A percentile compares a stretch with the other conserved stretches of the same genome.
Evolutionary conservation across 768 basidiomycete genomes (phyloP).

Genomic region (Piloderma croceum): DNA sequence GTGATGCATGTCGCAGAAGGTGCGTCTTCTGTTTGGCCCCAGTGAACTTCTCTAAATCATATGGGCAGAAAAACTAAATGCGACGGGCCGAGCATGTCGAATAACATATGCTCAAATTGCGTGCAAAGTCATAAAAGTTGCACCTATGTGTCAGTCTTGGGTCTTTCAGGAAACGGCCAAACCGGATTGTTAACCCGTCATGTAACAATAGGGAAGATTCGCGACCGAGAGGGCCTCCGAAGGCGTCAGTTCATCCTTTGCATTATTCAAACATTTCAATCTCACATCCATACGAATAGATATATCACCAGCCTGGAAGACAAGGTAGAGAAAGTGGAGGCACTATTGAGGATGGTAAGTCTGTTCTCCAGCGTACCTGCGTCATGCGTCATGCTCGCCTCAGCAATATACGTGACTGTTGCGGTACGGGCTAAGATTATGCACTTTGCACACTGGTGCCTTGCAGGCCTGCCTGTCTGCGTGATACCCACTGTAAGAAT

Average conservation of each 20-base stretch:
- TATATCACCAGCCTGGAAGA: constrained; percentile 59
- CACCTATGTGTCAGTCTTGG: constrained; percentile 49
- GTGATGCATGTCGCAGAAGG: constrained; percentile 55
- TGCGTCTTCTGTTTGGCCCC: too few relatives aligned
- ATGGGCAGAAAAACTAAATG: constrained; percentile 57
- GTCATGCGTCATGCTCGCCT: background rate
- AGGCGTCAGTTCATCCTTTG: constrained; percentile 43
- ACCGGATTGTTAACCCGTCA: background rate
- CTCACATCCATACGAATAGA: constrained; percentile 23
- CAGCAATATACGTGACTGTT: too few relatives aligned
- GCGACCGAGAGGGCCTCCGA: constrained; percentile 61
- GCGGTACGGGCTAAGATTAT: too few relatives aligned
- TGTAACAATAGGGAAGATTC: constrained; percentile 46
- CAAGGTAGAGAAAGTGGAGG: constrained; percentile 50
- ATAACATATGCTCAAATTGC: constrained; percentile 56
- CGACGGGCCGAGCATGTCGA: constrained; percentile 48
- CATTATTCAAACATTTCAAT: background rate
- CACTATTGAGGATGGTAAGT: constrained; percentile 46
- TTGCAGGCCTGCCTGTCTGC: too few relatives aligned
- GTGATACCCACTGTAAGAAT: too few relatives aligned
- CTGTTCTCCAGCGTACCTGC: too few relatives aligned
- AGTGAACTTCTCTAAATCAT: too few relatives aligned
- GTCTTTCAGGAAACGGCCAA: constrained; percentile 1
- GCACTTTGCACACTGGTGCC: too few relatives aligned
- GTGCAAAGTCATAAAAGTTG: constrained; percentile 44